Conservation (phyloP, 2,329 filamentous ascomycete species). For the Clonostachys chloroleuca region DNA sequence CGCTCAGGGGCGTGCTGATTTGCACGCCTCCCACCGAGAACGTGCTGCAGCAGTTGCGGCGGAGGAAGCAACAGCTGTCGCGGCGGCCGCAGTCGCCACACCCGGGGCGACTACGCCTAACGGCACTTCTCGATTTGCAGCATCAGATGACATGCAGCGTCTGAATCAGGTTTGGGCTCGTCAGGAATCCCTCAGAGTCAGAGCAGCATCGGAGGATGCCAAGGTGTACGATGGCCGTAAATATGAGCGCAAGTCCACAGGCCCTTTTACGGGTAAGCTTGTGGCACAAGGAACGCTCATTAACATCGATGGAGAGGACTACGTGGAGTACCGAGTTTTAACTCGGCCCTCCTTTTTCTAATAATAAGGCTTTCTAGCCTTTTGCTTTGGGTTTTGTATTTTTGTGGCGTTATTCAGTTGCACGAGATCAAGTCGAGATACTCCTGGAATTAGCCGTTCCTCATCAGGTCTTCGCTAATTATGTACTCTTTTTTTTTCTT, state of each 20-base stretch:
- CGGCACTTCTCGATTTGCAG: conserved; percentile 27
- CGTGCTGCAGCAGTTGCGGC: conserved; percentile 23
- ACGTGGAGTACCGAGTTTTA: conserved; percentile 61
- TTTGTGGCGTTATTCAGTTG: neutral
- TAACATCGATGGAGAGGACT: conserved; percentile 63
- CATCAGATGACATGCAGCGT: conserved; percentile 42
- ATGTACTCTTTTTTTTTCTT: conserved; percentile 3
- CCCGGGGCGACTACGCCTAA: conserved; percentile 10
- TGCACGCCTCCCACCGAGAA: conserved; percentile 36
- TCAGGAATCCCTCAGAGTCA: conserved; percentile 43
- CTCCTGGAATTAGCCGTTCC: neutral
- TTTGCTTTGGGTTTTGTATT: neutral
- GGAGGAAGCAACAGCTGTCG: conserved; percentile 10
- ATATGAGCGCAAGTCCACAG: conserved; percentile 57
- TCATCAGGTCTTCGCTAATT: neutral
- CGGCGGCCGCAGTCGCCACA: conserved; percentile 12
- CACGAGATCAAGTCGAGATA: neutral
- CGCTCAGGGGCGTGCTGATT: conserved; percentile 44
- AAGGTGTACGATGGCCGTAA: conserved; percentile 57
- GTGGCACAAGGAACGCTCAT: conserved; percentile 58
- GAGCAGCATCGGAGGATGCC: conserved; percentile 40
- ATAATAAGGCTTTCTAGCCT: neutral
- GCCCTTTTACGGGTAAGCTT: conserved; percentile 59
- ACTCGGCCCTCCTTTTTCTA: conserved; percentile 60
- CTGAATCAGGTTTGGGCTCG: conserved; percentile 52